Evolutionary conservation across 2,329 filamentous ascomycete species (phyloP).

Genomic region (Raffaelea arxii): DNA sequence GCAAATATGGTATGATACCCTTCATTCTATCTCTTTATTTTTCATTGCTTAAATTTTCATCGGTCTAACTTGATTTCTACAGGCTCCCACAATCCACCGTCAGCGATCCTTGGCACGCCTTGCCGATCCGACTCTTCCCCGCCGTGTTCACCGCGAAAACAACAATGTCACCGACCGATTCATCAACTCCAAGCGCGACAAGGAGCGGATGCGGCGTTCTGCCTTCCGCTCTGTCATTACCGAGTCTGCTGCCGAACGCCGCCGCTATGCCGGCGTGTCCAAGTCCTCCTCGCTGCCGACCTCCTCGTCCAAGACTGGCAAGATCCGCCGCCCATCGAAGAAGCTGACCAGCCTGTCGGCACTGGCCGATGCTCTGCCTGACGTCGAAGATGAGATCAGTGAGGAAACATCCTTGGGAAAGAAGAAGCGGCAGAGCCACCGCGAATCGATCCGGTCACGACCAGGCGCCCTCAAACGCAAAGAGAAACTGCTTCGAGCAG

Average conservation of each 20-base stretch:
- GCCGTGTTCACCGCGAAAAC: conserved; percentile 41
- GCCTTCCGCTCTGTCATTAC: conserved; percentile 68
- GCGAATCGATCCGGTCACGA: no score
- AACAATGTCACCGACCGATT: conserved; percentile 48
- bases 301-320: conserved; percentile 33
- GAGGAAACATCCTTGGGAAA: conserved; percentile 31
- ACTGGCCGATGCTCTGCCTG: conserved; percentile 72
- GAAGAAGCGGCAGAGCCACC: conserved; percentile 61
- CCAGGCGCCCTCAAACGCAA: conserved; percentile 78
- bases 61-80: neutral
- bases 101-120: conserved; percentile 43
- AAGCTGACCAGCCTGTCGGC: conserved; percentile 58
- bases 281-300: no score
- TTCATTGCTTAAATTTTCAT: no score
- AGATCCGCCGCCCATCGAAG: conserved; percentile 58
- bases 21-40: no score
- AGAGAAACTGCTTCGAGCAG: conserved; percentile 66
- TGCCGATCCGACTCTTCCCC: conserved; percentile 39
- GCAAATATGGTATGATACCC: no score
- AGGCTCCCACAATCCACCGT: conserved; percentile 23
- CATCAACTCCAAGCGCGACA: conserved; percentile 69
- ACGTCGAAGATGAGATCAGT: conserved; percentile 38
- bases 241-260: conserved; percentile 28
- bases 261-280: no score
- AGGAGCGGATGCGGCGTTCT: conserved; percentile 72